Base-by-base conservation (phyloP, 352 stramenopile species). In the Lagenidium sp. region DNA sequence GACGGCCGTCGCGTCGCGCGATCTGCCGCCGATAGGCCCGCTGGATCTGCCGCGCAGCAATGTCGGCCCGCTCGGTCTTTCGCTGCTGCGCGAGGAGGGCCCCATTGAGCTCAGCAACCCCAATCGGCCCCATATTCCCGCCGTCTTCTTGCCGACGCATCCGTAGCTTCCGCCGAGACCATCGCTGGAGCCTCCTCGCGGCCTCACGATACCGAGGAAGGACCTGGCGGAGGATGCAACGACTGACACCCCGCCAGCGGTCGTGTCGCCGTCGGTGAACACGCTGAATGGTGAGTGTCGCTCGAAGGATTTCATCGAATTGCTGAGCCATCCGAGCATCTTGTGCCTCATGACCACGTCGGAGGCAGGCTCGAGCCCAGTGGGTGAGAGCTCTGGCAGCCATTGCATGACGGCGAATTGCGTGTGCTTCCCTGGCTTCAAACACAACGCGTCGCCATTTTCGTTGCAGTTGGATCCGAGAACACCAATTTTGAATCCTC, bases 211-310 rank as follows among this genome's bases (percentile, higher is more conserved):
- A 19, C 10, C 12, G 47, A n/a, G 70, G 60, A 5, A 73, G 52
- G 4, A 68, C 52, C 4, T 52, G n/a, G 7, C 30, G n/a, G 12
- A 81, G 16, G 5, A 81, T 31, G 6, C 28, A 25, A 31, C 34
- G n/a, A 0, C 67, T 3, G 10, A 79, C n/a, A 6, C 36, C 22
- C 1, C 47, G 37, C 68, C 68, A 82, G 1, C 15, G 50, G 47
- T 81, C 64, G 18, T 28, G 40, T n/a, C 47, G 57, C 7, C 37
- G 36, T 6, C 50, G 62, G 21, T 60, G 57, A 36, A 65, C 62
- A 15, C 62, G 63, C 45, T 85, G 68, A 19, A 85, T 67, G 1
- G 19, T 50, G 4, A 62, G 30, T 1, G 56, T 56, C 7, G 66
- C 60, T 4, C 24, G 50, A 2, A 77, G 25, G 30, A 63, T 26